phyloP scores from a whole-genome alignment of 768 basidiomycete genomes.

The Mycena floridula region DNA sequence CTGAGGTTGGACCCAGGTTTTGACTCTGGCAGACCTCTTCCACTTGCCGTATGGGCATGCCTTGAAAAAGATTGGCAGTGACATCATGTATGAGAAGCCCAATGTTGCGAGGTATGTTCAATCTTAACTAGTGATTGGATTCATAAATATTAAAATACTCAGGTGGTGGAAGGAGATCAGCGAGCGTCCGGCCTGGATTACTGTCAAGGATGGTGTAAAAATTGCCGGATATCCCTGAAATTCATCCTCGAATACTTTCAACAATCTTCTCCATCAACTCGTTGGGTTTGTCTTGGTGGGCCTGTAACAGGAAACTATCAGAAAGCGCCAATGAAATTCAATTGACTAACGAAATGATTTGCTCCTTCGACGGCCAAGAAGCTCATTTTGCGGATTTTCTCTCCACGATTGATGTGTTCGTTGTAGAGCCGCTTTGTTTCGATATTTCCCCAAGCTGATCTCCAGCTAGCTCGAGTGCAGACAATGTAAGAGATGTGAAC shows the following conservation, averaged over 20 bases:
- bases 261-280: not conserved
- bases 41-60: conserved; percentile 35
- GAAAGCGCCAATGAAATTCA: too few species aligned
- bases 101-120: conserved; percentile 29
- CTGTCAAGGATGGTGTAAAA: conserved; percentile 32
- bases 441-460: conserved; percentile 3
- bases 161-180: conserved; percentile 50
- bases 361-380: not conserved
- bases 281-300: not conserved
- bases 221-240: not conserved
- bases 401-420: conserved; percentile 1
- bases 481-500: conserved; percentile 1
- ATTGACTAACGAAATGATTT: not conserved
- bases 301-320: too few species aligned
- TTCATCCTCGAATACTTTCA: not conserved
- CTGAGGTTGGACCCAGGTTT: conserved; percentile 5
- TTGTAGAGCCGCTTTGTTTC: conserved; percentile 10
- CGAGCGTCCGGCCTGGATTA: conserved; percentile 40
- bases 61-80: conserved; percentile 8
- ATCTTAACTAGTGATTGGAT: not conserved
- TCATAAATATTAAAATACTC: not conserved
- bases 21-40: conserved; percentile 48
- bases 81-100: conserved; percentile 20
- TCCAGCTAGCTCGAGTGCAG: conserved; percentile 5
- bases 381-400: not conserved